Evolutionary conservation across 192 early-diverging fungal species (phyloP).

Genomic region (Coemansia asiatica): DNA sequence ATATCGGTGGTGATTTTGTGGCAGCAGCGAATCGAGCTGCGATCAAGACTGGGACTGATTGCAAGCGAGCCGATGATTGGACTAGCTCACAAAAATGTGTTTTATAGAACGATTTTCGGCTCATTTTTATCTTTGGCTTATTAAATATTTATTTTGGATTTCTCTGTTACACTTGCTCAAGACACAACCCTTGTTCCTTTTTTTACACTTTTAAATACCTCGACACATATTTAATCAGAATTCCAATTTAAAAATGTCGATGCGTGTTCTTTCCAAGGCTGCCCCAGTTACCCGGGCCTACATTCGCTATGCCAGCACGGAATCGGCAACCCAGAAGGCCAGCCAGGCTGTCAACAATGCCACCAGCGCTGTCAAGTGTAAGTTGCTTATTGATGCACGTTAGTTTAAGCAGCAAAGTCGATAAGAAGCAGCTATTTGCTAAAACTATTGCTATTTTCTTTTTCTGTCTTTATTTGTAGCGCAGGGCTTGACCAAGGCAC

Average conservation of each 20-base stretch:
- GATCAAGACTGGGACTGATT: background rate
- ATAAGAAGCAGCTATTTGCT: too few species aligned
- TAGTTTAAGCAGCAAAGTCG: background rate
- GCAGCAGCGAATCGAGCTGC: background rate
- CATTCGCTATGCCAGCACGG: slow-evolving; percentile 55
- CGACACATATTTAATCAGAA: background rate
- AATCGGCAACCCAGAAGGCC: slow-evolving; percentile 49
- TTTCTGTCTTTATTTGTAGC: slow-evolving; percentile 15
- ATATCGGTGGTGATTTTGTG: background rate
- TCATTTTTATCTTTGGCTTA: slow-evolving; percentile 3
- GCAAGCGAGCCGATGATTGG: background rate
- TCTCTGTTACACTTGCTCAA: background rate
- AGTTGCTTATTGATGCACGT: background rate
- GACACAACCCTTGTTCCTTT: background rate
- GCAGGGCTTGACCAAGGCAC: slow-evolving; percentile 45
- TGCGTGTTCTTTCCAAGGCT: slow-evolving; percentile 48
- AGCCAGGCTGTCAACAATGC: slow-evolving; percentile 38
- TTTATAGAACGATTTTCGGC: background rate
- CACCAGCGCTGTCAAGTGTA: slow-evolving; percentile 44
- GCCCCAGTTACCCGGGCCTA: slow-evolving; percentile 45
- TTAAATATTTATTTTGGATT: background rate
- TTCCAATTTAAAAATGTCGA: slow-evolving; percentile 31
- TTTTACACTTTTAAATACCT: background rate
- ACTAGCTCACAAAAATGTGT: background rate
- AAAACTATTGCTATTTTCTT: background rate